phyloP scores from a whole-genome alignment of 345 rosid species.

The Lumnitzera racemosa region DNA sequence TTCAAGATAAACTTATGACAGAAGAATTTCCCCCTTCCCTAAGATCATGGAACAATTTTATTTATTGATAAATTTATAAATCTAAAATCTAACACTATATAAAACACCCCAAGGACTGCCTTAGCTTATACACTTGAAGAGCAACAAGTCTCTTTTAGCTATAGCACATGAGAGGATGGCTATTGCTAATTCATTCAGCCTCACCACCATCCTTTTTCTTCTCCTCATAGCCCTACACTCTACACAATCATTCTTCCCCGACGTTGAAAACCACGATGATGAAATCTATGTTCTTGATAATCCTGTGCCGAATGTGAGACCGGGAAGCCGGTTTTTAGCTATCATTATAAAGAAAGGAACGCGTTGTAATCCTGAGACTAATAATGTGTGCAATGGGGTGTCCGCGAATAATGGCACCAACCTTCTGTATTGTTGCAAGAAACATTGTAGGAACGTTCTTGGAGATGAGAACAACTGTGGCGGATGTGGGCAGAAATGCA shows the following conservation, averaged over 20 bases:
- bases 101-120: no score
- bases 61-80: no score
- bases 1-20: no score
- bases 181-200: slow-evolving; percentile 19
- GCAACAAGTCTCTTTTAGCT: no score
- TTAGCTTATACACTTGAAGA: no score
- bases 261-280: slow-evolving; percentile 16
- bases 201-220: slow-evolving; percentile 17
- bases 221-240: slow-evolving; percentile 4
- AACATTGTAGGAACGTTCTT: slow-evolving; percentile 48
- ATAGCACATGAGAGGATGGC: no score
- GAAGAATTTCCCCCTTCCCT: no score
- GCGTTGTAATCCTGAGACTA: slow-evolving; percentile 15
- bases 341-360: slow-evolving; percentile 36
- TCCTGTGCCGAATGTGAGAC: slow-evolving; percentile 8
- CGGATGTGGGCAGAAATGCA: slow-evolving; percentile 42
- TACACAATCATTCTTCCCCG: slow-evolving; percentile 1
- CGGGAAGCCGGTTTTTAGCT: slow-evolving; percentile 30
- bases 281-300: slow-evolving; percentile 30
- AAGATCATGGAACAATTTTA: no score
- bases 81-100: no score
- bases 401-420: slow-evolving; percentile 52
- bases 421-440: slow-evolving; percentile 64
- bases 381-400: slow-evolving; percentile 50
- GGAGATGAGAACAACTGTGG: slow-evolving; percentile 62